Evolutionary conservation across 306 rosid genomes (phyloP).

Genomic region (Trichosanthes truncata): DNA sequence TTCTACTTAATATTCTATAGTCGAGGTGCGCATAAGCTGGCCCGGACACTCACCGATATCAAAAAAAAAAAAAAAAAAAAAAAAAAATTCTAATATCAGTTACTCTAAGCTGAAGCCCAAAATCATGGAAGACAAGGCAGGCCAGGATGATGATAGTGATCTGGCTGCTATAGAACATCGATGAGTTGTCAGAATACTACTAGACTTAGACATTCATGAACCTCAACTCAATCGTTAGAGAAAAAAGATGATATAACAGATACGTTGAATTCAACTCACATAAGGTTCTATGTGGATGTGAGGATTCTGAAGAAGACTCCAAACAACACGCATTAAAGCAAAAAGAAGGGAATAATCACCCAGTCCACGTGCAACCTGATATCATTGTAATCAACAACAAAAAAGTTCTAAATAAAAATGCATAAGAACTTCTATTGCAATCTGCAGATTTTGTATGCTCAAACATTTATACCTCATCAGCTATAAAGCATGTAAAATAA

Average conservation of each 20-base stretch:
- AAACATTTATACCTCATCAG: constrained; percentile 61
- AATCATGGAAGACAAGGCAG: not conserved
- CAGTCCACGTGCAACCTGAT: constrained; percentile 71
- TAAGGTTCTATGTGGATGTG: constrained; percentile 87
- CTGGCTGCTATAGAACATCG: not conserved
- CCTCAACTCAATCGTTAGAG: not conserved
- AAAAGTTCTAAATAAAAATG: not conserved
- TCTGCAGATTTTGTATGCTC: not conserved
- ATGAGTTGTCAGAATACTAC: not conserved
- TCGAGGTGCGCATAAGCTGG: no score
- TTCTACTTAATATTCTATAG: not conserved
- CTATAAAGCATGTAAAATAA: constrained; percentile 72
- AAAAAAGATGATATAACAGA: not conserved
- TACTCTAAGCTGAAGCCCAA: not conserved
- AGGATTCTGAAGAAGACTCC: constrained; percentile 81
- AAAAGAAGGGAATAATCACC: constrained; percentile 49
- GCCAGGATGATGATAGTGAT: not conserved
- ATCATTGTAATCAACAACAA: constrained; percentile 9
- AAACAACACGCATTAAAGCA: constrained; percentile 79
- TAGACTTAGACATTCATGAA: not conserved
- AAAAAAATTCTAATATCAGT: no score
- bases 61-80: no score
- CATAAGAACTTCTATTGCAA: not conserved
- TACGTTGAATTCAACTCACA: constrained; percentile 33
- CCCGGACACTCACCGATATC: no score